Base-by-base conservation (phyloP, 768 basidiomycete genomes). In the Lactarius indigo region DNA sequence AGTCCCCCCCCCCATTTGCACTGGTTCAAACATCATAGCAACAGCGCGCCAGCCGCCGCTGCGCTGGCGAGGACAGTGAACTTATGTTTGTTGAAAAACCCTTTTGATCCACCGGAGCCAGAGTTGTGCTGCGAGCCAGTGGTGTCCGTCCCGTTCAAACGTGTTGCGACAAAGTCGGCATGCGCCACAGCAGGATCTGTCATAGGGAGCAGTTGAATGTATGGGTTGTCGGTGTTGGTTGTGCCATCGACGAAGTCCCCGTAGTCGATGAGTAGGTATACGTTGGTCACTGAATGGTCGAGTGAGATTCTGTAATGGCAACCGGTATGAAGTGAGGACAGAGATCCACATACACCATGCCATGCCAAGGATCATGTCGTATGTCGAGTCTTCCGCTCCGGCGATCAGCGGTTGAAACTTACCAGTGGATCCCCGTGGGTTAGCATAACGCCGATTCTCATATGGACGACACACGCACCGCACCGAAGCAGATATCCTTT, bases 331-430 rank as follows among this genome's bases (percentile, higher is more conserved):
- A n/a, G 31, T 58, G 55, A 17, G 39, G 58, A 59, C 15, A 4
- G 18, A 5, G 56, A 0, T 64, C 31, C 8, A 79, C 86, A 71
- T 70, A 87, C 88, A 75, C 76, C 89, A 89, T 17, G 84, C 82
- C 87, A 90, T 90, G 64, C 89, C 89, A 42, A 91, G 78, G 54
- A 91, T 82, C 75, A 86, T 82, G 71, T 90, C 88, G 68, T 80
- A 90, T 28, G 74, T 79, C 39, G 82, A 78, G 47, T 81, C 81
- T 57, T 76, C 73, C 42, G 82, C 78, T 87, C 89, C 57, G 63
- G 81, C 82, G 3, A 83, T 81, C 42, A 84, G 80, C 9, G 88
- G 87, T 70, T 91, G 89, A 77, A 89, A 90, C 89, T 90, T 64
- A n/a, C n/a, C n/a, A n/a, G n/a, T n/a, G 20, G 60, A 54, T 42